These are phyloP conservation scores for Thozetella sp. DNA, from an alignment of 495 filamentous ascomycete species.

Conservation along the genomic window DNA sequence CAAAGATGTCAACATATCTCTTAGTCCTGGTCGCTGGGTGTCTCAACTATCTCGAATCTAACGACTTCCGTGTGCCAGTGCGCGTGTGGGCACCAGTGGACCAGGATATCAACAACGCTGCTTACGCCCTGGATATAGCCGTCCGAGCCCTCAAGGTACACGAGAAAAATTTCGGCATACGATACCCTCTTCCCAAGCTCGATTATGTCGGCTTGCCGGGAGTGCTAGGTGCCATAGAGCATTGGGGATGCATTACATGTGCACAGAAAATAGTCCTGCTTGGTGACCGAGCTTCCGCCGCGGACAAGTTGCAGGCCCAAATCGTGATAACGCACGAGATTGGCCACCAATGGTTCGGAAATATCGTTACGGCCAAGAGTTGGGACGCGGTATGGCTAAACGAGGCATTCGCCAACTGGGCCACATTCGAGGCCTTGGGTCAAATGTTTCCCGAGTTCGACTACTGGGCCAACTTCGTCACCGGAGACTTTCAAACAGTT, in stretches of 20 bases:
- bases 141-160: not conserved
- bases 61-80: conserved; percentile 63
- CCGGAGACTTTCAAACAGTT: conserved; percentile 9
- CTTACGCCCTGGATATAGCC: conserved; percentile 61
- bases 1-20: conserved; percentile 82
- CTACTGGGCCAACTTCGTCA: not conserved
- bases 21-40: conserved; percentile 82
- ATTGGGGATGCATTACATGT: conserved; percentile 17
- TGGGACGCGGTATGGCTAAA: conserved; percentile 30
- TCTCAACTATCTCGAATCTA: conserved; percentile 73
- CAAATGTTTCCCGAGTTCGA: not conserved
- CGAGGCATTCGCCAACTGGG: conserved; percentile 12
- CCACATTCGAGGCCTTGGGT: not conserved
- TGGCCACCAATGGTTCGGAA: conserved; percentile 23
- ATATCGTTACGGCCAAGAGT: conserved; percentile 15
- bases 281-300: not conserved
- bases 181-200: conserved; percentile 18
- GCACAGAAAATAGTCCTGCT: not conserved
- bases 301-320: not conserved
- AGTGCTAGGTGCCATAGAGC: conserved; percentile 15
- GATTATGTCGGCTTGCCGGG: conserved; percentile 14
- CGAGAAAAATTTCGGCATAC: not conserved
- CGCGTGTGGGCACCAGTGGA: conserved; percentile 69
- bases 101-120: conserved; percentile 65
- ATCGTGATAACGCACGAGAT: conserved; percentile 15